Evolutionary conservation across 176 grass and related monocot genomes (phyloP).

Genomic region (Juncus effusus): DNA sequence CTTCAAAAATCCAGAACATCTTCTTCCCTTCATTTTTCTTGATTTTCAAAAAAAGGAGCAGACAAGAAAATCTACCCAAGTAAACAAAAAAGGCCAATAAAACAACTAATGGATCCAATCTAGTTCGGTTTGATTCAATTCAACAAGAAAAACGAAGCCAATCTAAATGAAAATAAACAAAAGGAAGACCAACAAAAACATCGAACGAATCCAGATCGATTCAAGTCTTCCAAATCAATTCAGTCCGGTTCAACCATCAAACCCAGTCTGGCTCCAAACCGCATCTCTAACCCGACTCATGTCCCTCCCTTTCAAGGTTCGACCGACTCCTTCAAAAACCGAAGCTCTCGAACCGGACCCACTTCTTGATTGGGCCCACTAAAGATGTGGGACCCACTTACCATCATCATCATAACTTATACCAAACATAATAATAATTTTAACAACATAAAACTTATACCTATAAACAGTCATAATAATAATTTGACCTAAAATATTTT

Average conservation of each 20-base stretch:
- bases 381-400: background rate
- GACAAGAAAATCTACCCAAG: background rate
- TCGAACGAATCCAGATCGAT: too few relatives aligned
- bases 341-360: background rate
- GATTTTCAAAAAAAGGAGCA: background rate
- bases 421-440: too few relatives aligned
- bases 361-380: background rate
- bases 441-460: too few relatives aligned
- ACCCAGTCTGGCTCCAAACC: slow-evolving; percentile 10
- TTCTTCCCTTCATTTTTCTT: background rate
- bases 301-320: slow-evolving; percentile 2
- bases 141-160: too few relatives aligned
- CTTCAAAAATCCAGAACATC: background rate
- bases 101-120: background rate
- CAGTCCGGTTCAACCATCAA: background rate
- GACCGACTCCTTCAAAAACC: background rate
- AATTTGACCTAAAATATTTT: too few relatives aligned
- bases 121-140: background rate
- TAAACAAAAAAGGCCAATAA: background rate
- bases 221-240: too few relatives aligned
- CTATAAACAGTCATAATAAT: too few relatives aligned
- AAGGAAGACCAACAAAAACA: too few relatives aligned
- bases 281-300: slow-evolving; percentile 8
- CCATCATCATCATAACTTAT: background rate
- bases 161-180: too few relatives aligned